phyloP scores from a whole-genome alignment of 2,329 filamentous ascomycete genomes.

The Mycosphaerella sp. region DNA sequence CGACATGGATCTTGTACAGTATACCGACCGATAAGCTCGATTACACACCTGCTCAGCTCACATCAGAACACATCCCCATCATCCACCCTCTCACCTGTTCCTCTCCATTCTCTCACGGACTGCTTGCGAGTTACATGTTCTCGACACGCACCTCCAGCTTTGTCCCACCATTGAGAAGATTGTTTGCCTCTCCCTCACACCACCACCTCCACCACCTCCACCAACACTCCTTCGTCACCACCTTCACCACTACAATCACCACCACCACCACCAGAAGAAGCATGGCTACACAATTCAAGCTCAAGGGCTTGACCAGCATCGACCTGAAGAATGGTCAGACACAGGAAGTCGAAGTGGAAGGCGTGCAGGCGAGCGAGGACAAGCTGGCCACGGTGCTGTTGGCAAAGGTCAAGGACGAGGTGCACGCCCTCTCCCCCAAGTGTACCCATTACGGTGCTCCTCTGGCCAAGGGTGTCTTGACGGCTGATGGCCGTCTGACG shows the following conservation, averaged over 20 bases:
- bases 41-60: too few species aligned
- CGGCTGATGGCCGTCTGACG: slow-evolving; percentile 72
- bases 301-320: slow-evolving; percentile 71
- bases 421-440: slow-evolving; percentile 74
- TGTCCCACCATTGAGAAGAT: slow-evolving; percentile 1
- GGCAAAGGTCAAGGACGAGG: slow-evolving; percentile 66
- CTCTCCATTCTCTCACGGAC: too few species aligned
- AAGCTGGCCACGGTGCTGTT: slow-evolving; percentile 64
- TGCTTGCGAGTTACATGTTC: slow-evolving; percentile 6
- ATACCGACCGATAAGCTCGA: too few species aligned
- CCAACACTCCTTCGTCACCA: slow-evolving; percentile 18
- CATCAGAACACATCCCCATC: too few species aligned
- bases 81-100: too few species aligned
- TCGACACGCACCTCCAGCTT: slow-evolving; percentile 7
- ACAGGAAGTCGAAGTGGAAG: slow-evolving; percentile 83
- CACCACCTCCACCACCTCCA: background rate
- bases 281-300: slow-evolving; percentile 48
- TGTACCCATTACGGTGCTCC: slow-evolving; percentile 93
- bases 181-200: background rate
- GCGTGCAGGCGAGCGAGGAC: slow-evolving; percentile 59
- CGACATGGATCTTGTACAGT: too few species aligned
- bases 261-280: slow-evolving; percentile 21
- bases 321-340: slow-evolving; percentile 75
- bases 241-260: background rate
- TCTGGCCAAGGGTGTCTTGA: slow-evolving; percentile 76